Evolutionary conservation across 2,329 filamentous ascomycete genomes (phyloP).

Genomic region (Cladophialophora exuberans): DNA sequence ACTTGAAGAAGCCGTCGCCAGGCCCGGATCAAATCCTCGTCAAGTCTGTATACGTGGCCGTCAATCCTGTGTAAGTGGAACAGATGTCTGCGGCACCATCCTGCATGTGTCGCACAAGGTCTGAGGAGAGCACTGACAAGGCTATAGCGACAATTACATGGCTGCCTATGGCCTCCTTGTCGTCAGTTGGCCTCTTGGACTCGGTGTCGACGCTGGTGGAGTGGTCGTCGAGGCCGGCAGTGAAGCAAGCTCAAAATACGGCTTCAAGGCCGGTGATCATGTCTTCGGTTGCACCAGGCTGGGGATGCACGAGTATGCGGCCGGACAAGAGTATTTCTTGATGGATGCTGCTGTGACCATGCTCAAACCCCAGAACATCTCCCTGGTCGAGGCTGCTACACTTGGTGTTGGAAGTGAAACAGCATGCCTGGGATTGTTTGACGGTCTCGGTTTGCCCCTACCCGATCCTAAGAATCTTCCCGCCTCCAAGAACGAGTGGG

Average conservation of each 20-base stretch:
- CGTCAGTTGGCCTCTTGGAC: conserved; percentile 37
- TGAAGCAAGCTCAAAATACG: conserved; percentile 33
- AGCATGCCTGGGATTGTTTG: conserved; percentile 34
- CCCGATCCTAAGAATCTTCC: conserved; percentile 30
- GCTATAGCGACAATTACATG: conserved; percentile 36
- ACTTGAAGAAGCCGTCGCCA: conserved; percentile 35
- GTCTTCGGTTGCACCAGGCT: conserved; percentile 40
- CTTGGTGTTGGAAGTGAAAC: conserved; percentile 36
- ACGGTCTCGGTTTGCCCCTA: conserved; percentile 32
- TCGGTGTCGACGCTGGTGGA: conserved; percentile 38
- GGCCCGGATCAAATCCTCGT: conserved; percentile 37
- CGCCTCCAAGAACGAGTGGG: conserved; percentile 36
- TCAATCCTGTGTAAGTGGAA: conserved; percentile 39
- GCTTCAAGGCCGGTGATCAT: conserved; percentile 38
- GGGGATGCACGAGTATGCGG: conserved; percentile 32
- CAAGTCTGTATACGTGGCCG: conserved; percentile 37
- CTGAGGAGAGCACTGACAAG: conserved; percentile 14
- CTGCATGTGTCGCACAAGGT: neutral
- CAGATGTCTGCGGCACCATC: neutral
- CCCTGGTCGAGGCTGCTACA: conserved; percentile 36
- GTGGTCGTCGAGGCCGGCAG: conserved; percentile 37
- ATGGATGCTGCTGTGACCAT: conserved; percentile 38
- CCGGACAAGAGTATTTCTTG: conserved; percentile 39
- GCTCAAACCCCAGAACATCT: conserved; percentile 37
- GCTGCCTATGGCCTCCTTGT: conserved; percentile 36